Evolutionary conservation across 495 filamentous ascomycete species (phyloP).

Genomic region (Chaetomium fimeti): DNA sequence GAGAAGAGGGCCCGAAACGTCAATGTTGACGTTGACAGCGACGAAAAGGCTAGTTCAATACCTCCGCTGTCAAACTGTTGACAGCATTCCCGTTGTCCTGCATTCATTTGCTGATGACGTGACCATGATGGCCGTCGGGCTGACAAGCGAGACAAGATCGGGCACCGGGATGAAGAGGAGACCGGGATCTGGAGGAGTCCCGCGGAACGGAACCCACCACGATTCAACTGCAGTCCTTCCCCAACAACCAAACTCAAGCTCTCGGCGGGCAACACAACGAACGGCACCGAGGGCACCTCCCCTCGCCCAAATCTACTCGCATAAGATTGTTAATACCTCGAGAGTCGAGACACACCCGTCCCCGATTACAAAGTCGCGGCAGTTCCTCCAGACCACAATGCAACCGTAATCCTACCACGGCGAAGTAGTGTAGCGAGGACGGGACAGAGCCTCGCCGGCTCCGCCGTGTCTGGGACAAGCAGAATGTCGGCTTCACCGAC

Average conservation of each 20-base stretch:
- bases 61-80: not conserved
- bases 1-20: too few species aligned
- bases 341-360: not conserved
- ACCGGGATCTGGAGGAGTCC: too few species aligned
- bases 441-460: not conserved
- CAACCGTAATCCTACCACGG: not conserved
- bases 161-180: not conserved
- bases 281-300: not conserved
- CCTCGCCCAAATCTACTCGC: constrained; percentile 2
- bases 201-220: too few species aligned
- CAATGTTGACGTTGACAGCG: not conserved
- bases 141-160: constrained; percentile 25
- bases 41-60: too few species aligned
- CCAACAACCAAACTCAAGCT: not conserved
- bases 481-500: constrained; percentile 19
- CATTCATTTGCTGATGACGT: constrained; percentile 29
- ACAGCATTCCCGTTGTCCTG: not conserved
- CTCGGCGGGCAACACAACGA: not conserved
- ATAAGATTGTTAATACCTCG: not conserved
- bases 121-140: constrained; percentile 23
- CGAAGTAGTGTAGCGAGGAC: not conserved
- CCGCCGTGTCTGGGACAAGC: constrained; percentile 18
- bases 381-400: not conserved
- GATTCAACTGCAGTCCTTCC: too few species aligned
- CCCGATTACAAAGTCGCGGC: not conserved